phyloP scores from a whole-genome alignment of 2,329 filamentous ascomycete genomes.

The Camptophora hylomeconis region DNA sequence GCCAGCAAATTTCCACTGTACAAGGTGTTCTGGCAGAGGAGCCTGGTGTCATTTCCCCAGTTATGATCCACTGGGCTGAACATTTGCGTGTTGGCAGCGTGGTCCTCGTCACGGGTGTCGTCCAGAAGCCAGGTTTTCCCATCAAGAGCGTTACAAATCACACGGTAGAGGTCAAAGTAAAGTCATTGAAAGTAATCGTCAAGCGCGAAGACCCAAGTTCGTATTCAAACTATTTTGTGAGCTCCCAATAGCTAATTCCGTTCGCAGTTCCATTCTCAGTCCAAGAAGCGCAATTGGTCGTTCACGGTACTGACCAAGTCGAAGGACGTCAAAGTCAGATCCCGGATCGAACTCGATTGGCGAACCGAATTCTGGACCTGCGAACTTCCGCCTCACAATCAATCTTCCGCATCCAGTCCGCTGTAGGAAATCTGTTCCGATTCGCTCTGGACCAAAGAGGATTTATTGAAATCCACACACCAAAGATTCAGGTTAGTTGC shows the following conservation, averaged over 20 bases:
- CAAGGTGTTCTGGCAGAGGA: conserved; percentile 64
- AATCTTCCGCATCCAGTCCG: conserved; percentile 76
- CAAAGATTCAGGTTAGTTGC: conserved; percentile 55
- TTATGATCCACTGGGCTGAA: conserved; percentile 80
- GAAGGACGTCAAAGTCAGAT: conserved; percentile 48
- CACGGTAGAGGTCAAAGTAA: conserved; percentile 61
- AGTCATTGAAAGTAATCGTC: conserved; percentile 50
- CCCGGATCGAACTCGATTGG: conserved; percentile 59
- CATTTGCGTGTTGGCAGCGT: conserved; percentile 67
- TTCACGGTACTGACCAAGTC: conserved; percentile 39
- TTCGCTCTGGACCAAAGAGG: conserved; percentile 57
- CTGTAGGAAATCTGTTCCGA: conserved; percentile 69
- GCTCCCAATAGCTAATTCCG: conserved; percentile 5
- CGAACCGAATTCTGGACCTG: conserved; percentile 70
- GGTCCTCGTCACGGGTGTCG: conserved; percentile 59
- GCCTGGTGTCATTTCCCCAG: conserved; percentile 49
- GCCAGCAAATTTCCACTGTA: conserved; percentile 70
- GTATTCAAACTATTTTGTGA: conserved; percentile 1
- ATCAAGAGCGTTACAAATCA: conserved; percentile 65
- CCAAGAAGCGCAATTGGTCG: conserved; percentile 53
- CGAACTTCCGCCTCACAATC: conserved; percentile 76
- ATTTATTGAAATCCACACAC: conserved; percentile 89
- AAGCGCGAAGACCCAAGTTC: conserved; percentile 41
- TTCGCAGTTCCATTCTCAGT: conserved; percentile 49
- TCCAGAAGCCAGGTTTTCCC: conserved; percentile 61